Base-by-base conservation (phyloP, 2,329 filamentous ascomycete genomes). In the Tolypocladium ophioglossoides region DNA sequence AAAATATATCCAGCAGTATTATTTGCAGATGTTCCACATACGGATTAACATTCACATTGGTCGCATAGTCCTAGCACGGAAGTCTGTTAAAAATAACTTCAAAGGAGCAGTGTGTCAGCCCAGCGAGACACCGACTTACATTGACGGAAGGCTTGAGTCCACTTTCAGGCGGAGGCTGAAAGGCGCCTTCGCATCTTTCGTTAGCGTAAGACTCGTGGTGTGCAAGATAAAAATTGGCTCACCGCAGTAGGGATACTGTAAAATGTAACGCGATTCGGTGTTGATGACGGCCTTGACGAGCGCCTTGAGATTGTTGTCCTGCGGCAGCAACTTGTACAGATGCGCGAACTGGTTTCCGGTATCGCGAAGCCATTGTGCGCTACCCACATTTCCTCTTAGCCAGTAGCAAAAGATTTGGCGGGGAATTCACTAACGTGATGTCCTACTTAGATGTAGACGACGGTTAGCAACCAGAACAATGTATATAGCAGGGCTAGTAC, bases 91-190 rank as follows among this genome's bases (percentile, higher is more conserved):
- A 10, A 7, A 44, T 16, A 40, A 12, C 39, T 27, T 9, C 9
- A 14, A 51, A 32, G 32, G 27, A 11, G 40, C 16, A 27, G 27
- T 2, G 1, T 10, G 41, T 3, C 2, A n/a, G 35, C 12, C 22
- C 22, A 10, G 14, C 3, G 12, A 24, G 14, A 24, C 10, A 11
- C 22, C 6, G 3, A 47, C 59, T 52, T 47, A 62, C 61, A 37
- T 65, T 65, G n/a, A 60, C 54, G 18, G 55, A 58, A 1, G 64
- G 61, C 51, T 58, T 47, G 14, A 67, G 58, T 3, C 83, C 81
- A 52, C 87, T 90, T 52, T 89, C 87, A 2, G 82, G 78, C 0
- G 91, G 91, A 2, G 91, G 89, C 66, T 95, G 91, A 71, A 95
- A 95, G 14, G 89, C 86, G 67, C 95, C 94, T 64, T 12, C 12